Percentiles rank a stretch among this genome's conserved stretches.
Conservation (phyloP, 2,329 filamentous ascomycete genomes). For the Fusarium mexicanum region DNA sequence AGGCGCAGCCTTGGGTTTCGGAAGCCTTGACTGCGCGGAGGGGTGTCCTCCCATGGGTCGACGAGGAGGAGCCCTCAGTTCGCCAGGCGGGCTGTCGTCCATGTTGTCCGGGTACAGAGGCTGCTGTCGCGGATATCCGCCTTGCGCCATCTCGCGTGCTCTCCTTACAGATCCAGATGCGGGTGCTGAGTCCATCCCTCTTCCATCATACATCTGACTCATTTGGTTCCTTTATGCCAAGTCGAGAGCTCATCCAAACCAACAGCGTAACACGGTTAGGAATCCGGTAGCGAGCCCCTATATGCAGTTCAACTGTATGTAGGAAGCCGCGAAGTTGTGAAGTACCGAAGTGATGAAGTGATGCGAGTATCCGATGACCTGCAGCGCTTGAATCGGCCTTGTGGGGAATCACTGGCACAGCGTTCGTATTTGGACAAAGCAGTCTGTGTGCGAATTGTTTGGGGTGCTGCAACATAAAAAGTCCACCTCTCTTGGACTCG, state of each 20-base stretch:
- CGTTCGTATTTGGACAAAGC: conserved; percentile 36
- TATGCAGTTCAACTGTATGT: conserved; percentile 39
- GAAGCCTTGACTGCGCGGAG: conserved; percentile 27
- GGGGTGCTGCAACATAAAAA: conserved; percentile 41
- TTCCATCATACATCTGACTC: conserved; percentile 66
- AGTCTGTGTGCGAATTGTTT: conserved; percentile 36
- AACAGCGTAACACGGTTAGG: conserved; percentile 22
- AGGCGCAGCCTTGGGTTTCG: conserved; percentile 26
- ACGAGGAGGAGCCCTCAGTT: conserved; percentile 41
- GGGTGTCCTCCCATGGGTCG: conserved; percentile 41
- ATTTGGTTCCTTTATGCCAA: conserved; percentile 54
- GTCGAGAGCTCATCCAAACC: conserved; percentile 32
- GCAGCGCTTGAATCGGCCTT: conserved; percentile 14
- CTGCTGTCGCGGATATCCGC: conserved; percentile 46
- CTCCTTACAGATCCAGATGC: conserved; percentile 61
- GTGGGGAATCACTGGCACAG: conserved; percentile 21
- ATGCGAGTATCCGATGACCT: conserved; percentile 30
- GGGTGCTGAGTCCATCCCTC: conserved; percentile 59
- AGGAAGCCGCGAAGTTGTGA: conserved; percentile 31
- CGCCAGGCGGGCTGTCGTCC: conserved; percentile 41
- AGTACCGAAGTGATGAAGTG: conserved; percentile 16
- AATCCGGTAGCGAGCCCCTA: conserved; percentile 20
- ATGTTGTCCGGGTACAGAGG: conserved; percentile 40
- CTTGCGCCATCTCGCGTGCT: conserved; percentile 63
- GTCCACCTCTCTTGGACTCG: conserved; percentile 25